Base-by-base conservation (phyloP, 2,329 filamentous ascomycete species). In the Colletotrichum magnum region DNA sequence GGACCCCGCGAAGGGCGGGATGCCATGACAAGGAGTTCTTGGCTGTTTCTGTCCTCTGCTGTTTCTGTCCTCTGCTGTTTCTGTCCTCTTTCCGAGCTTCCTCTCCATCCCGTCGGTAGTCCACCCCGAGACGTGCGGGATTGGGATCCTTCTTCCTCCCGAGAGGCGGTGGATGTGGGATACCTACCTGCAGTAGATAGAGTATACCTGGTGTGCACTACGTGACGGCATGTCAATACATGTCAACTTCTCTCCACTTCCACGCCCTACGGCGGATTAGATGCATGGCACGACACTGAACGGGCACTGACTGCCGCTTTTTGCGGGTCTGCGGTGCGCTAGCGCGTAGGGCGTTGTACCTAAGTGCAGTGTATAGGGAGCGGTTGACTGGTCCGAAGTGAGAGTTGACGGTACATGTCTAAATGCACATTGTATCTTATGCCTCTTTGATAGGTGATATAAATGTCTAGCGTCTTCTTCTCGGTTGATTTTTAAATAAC, bases 261-360 rank as follows among this genome's bases (percentile, higher is more conserved):
- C 36, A 63, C 67, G 67, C 67, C 67, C 62, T 69, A 16, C 39
- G 56, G 51, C 39, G 13, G 62, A 69, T 50, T 47, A 56, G 6
- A 18, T 60, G 50, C 45, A 41, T 51, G 28, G 26, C 26, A 39
- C 36, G 45, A 48, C 18, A 7, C 18, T 32, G 36, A 10, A 26
- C n/a, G 61, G 58, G 28, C 54, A 50, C 56, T 69, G 36, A 58
- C 43, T 12, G 36, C 39, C n/a, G n/a, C 53, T 32, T 6, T 32
- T 6, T 54, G 50, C 36, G 53, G 53, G 48, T 21, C 43, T 51
- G 43, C 28, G 18, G 26, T 50, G 50, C 41, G 39, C 62, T 45
- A 60, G 32, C 21, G 32, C 6, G 18, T 18, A 67, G 57, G 26
- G 26, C 41, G 47, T 28, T 24, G 21, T 24, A 24, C 21, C 21